Base-by-base conservation (phyloP, 495 filamentous ascomycete species). In the Xylaria curta region DNA sequence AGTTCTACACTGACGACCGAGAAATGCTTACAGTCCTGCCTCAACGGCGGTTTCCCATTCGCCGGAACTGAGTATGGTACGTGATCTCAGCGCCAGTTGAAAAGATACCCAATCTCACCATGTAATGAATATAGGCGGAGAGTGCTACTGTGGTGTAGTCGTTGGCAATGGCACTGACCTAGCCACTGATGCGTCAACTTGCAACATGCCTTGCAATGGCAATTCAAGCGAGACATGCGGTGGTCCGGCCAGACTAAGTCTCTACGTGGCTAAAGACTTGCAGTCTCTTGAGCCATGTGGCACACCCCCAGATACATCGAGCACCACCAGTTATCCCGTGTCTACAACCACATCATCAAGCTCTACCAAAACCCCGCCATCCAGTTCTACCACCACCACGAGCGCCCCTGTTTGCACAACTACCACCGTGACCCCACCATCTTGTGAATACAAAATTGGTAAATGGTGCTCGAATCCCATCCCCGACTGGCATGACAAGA, bases 391-490 rank as follows among this genome's bases (percentile, higher is more conserved):
- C 4, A 51, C 19, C 7, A 70, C 66, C 44, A 78, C 78, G 21
- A 81, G 73, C 61, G 77, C 73, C 58, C 73, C 84, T 61, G 72
- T 81, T 46, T 84, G 82, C 74, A 80, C 78, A 6, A 76, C 77
- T 40, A 84, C 84, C 53, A 76, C 76, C 33, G 80, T 81, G 24
- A 76, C 81, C 51, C 81, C 82, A 1, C 71, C 84, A 33, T 79
- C 78, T 28, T 87, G 85, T 75, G 85, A 87, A 63, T 86, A 85
- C 76, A 79, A 81, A 66, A 83, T 83, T 73, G 85, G 85, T 59
- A 82, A 79, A 38, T 87, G 85, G 85, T 87, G 85, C 78, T 83
- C 83, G 13, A 75, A 76, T n/a, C 82, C 83, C 6, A 65, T 87
- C 13, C 85, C 85, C 40, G 69, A 79, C 72, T 87, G 80, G 79